A percentile compares a stretch with the other conserved stretches of the same genome.
phyloP scores from a whole-genome alignment of 2,329 filamentous ascomycete species.

The Neonectria neomacrospora region DNA sequence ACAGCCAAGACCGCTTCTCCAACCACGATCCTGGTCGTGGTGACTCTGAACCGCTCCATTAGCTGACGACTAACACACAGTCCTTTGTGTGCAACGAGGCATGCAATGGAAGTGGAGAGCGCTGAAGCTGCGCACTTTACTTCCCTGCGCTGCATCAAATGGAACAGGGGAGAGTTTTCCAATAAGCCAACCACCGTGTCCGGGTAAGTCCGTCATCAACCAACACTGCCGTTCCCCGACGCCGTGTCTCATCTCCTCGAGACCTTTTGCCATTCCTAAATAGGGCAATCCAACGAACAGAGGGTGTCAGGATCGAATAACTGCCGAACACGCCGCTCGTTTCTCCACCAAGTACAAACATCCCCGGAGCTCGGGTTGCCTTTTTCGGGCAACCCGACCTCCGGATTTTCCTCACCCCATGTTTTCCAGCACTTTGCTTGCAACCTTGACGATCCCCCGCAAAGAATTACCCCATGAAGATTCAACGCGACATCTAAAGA shows the following conservation, averaged over 20 bases:
- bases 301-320: not conserved
- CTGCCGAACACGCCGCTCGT: slow-evolving; percentile 5
- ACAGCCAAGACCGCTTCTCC: slow-evolving; percentile 26
- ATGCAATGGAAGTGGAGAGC: not conserved
- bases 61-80: not conserved
- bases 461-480: slow-evolving; percentile 16
- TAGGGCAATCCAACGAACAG: not conserved
- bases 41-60: not conserved
- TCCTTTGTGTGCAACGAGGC: not conserved
- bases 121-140: slow-evolving; percentile 11
- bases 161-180: slow-evolving; percentile 13
- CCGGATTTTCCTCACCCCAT: slow-evolving; percentile 5
- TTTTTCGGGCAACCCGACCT: slow-evolving; percentile 33
- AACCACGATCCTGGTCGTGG: not conserved
- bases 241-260: not conserved
- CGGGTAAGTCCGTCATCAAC: slow-evolving; percentile 1
- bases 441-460: slow-evolving; percentile 19
- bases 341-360: slow-evolving; percentile 12
- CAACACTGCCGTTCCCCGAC: not conserved
- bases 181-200: slow-evolving; percentile 1
- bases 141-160: slow-evolving; percentile 9
- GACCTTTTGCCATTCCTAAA: not conserved
- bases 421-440: not conserved
- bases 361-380: slow-evolving; percentile 34
- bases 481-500: no score